Evolutionary conservation across 1,284 basidiomycete species (phyloP), one percentile per base, ranked within the genome.

Genomic region (Marasmius sp.): DNA sequence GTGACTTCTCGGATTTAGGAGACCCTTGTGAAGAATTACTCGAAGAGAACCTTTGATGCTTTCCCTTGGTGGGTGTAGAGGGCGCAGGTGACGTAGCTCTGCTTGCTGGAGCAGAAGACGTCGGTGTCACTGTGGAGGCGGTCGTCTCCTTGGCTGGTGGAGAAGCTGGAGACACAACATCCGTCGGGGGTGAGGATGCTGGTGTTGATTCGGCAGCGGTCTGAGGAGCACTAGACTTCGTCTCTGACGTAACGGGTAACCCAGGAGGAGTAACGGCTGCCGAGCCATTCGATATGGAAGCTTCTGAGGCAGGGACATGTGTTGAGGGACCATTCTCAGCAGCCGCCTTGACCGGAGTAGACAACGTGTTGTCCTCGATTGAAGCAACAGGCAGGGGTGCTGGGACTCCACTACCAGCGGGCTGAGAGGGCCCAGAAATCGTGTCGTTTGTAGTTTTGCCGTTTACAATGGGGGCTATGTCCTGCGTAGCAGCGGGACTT

Each of bases 1-100:
- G 68, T 0, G 72, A 70, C 6, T 36, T 43, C 14, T 61, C 57
- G 6, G 63, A 61, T 8, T 38, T 58, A 10, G 58, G 55, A 10
- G 58, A 53, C 18, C 33, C 56, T 39, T 39, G 27, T 55, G 57
- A 39, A 60, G 66, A 57, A 67, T 63, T 11, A 45, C 14, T 16
- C 51, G 62, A 43, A 58, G 62, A 22, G 54, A 51, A 58, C 57
- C 27, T 56, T 54, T 51, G 52, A 16, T 54, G 52, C 16, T 54
- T 54, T 6, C 34, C 52, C 34, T 66, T 67, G 0, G 49, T 34
- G 16, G 64, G 66, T 8, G 65, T 61, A 6, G 67, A 63, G 4
- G 65, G 54, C n/a, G 63, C 53, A 20, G 57, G 45, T 6, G 68
- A 48, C 38, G 61, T 27, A 14, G 59, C 38, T 1, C 59, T 39